A percentile compares a stretch with the other conserved stretches of the same genome.
These are phyloP conservation scores for Boletus rubropictus DNA, from an alignment of 768 basidiomycete species.

Conservation along the genomic window DNA sequence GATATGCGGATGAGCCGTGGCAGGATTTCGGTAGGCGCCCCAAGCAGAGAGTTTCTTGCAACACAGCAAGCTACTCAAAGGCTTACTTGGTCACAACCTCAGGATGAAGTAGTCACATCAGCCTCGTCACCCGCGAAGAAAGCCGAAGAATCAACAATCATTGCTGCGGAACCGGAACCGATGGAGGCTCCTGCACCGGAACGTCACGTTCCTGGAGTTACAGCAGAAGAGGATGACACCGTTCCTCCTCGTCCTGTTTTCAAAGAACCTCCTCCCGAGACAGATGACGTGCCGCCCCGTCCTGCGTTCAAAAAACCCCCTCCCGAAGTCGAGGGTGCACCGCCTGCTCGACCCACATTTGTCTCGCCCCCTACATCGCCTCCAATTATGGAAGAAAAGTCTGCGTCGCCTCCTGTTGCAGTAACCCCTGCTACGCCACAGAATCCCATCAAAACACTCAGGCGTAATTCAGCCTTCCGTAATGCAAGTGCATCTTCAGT, in stretches of 20 bases:
- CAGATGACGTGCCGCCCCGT: slow-evolving; percentile 28
- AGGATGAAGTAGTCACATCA: slow-evolving; percentile 10
- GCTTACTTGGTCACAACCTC: slow-evolving; percentile 32
- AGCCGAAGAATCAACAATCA: slow-evolving; percentile 18
- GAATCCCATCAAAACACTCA: slow-evolving; percentile 42
- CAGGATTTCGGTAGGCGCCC: slow-evolving; percentile 64
- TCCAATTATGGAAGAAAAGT: slow-evolving; percentile 20
- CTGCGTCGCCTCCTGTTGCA: slow-evolving; percentile 29
- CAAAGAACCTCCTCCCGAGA: slow-evolving; percentile 54
- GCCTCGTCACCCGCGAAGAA: slow-evolving; percentile 10
- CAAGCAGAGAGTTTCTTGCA: slow-evolving; percentile 64
- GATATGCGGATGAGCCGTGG: slow-evolving; percentile 86
- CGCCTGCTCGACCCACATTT: slow-evolving; percentile 14
- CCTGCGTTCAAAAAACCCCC: slow-evolving; percentile 62
- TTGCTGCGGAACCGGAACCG: slow-evolving; percentile 14
- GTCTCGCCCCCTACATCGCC: slow-evolving; percentile 24
- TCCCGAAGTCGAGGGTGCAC: slow-evolving; percentile 46
- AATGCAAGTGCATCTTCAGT: slow-evolving; percentile 31
- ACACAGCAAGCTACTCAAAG: slow-evolving; percentile 62
- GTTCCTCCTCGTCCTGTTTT: slow-evolving; percentile 41
- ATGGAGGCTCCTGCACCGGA: slow-evolving; percentile 5
- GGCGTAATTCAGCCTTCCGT: slow-evolving; percentile 32
- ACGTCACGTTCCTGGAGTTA: background rate
- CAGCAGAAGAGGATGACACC: slow-evolving; percentile 11
- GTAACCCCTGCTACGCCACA: slow-evolving; percentile 46